Base-by-base conservation (phyloP, 352 stramenopile species). In the Elongisporangium undulatum region DNA sequence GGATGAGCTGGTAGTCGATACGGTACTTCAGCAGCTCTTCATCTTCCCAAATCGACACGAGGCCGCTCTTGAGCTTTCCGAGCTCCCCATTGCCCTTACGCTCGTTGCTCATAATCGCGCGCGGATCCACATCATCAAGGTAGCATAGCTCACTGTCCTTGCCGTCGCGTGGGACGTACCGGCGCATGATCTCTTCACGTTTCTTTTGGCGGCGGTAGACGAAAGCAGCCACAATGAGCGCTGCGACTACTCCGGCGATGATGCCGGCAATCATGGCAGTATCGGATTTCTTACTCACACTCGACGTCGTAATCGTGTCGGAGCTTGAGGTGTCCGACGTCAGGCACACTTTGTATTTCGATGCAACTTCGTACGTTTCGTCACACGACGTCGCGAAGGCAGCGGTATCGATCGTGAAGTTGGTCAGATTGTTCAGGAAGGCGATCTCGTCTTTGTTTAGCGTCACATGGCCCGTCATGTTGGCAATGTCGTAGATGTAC, bases 1-100 rank as follows among this genome's bases (percentile, higher is more conserved):
- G 51, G 20, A 77, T 62, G 23, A 64, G 58, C 16, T 69, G 53
- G 5, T 58, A 69, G 22, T 90, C 75, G n/a, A 92, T 72, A 1
- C 75, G 59, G 63, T 71, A 89, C 2, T 64, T 63, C 4, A 77
- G 62, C 8, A 92, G 60, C 15, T 79, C 75, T 55, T 86, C 67
- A 55, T 92, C 83, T 38, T 90, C 77, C 78, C 79, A 90, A 53
- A 89, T 72, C 17, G 59, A 71, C 49, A 59, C 4, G 54, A 54
- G 13, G 49, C 60, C 49, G 52, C 38, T 29, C 52, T 63, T 51
- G 50, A 22, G 34, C 57, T 64, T 22, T 29, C 49, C 15, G 24
- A 56, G 49, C 19, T 39, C 51, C 52, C 12, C 29, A 13, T 41
- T 41, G 29, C 29, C 29, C 29, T 41, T 41, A 9, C 29, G 29